phyloP scores from a whole-genome alignment of 2,329 filamentous ascomycete genomes.

The Zasmidium cellare region DNA sequence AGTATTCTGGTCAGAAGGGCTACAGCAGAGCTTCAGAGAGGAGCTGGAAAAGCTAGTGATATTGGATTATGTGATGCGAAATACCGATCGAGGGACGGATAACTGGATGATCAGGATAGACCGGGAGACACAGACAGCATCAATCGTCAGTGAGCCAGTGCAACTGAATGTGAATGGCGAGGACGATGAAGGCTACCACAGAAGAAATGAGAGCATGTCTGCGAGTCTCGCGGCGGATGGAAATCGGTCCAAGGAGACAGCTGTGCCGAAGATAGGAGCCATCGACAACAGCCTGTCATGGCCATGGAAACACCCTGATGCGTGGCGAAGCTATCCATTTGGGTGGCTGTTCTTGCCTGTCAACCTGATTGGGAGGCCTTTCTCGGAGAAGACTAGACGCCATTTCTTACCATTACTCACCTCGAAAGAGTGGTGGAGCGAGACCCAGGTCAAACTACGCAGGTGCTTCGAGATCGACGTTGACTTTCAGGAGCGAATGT shows the following conservation, averaged over 20 bases:
- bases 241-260: conserved; percentile 39
- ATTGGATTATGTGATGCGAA: conserved; percentile 98
- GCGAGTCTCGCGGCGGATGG: conserved; percentile 48
- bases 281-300: conserved; percentile 98
- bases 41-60: conserved; percentile 97
- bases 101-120: conserved; percentile 99
- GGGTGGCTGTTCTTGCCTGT: conserved; percentile 98
- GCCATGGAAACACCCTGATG: conserved; percentile 99
- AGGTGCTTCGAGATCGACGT: conserved; percentile 86
- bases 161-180: conserved; percentile 54
- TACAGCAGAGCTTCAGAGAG: conserved; percentile 92
- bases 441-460: conserved; percentile 84
- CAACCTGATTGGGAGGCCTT: conserved; percentile 91
- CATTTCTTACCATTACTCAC: conserved; percentile 96
- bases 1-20: conserved; percentile 81
- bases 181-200: conserved; percentile 29
- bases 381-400: conserved; percentile 87
- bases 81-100: conserved; percentile 92
- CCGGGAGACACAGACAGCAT: conserved; percentile 76
- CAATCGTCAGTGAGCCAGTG: conserved; percentile 82
- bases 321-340: conserved; percentile 89
- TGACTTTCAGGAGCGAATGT: conserved; percentile 99
- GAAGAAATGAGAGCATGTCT: conserved; percentile 78
- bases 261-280: conserved; percentile 77
- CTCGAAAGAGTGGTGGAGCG: conserved; percentile 94